Evolutionary conservation across 1,284 basidiomycete species (phyloP).

Genomic region (Ceratorhiza oryzae-sativae): DNA sequence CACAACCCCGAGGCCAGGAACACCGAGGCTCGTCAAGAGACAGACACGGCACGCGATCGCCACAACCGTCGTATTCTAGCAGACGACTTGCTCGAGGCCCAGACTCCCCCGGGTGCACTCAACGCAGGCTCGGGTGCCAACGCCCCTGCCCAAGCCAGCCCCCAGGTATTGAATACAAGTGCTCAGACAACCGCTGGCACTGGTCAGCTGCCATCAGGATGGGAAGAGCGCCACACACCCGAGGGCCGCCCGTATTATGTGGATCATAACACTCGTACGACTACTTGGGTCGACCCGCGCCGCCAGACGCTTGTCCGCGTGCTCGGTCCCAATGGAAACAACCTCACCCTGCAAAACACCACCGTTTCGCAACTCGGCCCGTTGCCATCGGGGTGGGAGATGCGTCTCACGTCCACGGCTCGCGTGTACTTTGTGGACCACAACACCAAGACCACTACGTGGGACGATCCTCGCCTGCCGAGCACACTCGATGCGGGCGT

Average conservation of each 20-base stretch:
- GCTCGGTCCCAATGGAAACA: slow-evolving; percentile 84
- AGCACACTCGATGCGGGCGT: slow-evolving; percentile 88
- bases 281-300: slow-evolving; percentile 98
- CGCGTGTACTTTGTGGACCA: slow-evolving; percentile 97
- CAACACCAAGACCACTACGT: slow-evolving; percentile 93
- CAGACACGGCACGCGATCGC: slow-evolving; percentile 74
- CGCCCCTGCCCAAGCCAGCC: slow-evolving; percentile 46
- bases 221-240: slow-evolving; percentile 98
- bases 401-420: slow-evolving; percentile 91
- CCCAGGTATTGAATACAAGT: slow-evolving; percentile 21
- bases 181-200: slow-evolving; percentile 75
- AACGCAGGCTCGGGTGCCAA: slow-evolving; percentile 29
- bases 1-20: slow-evolving; percentile 54
- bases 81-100: slow-evolving; percentile 77
- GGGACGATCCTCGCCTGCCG: slow-evolving; percentile 93
- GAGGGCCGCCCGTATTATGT: slow-evolving; percentile 98
- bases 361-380: slow-evolving; percentile 92
- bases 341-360: slow-evolving; percentile 76
- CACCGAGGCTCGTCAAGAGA: slow-evolving; percentile 47
- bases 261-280: slow-evolving; percentile 94
- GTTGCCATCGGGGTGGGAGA: slow-evolving; percentile 96
- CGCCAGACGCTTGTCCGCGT: slow-evolving; percentile 85
- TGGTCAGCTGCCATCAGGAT: slow-evolving; percentile 89
- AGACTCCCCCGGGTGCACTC: slow-evolving; percentile 42
- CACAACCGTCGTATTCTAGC: slow-evolving; percentile 79